Evolutionary conservation across 2,329 filamentous ascomycete genomes (phyloP).

Genomic region (Beauveria pseudobassiana): DNA sequence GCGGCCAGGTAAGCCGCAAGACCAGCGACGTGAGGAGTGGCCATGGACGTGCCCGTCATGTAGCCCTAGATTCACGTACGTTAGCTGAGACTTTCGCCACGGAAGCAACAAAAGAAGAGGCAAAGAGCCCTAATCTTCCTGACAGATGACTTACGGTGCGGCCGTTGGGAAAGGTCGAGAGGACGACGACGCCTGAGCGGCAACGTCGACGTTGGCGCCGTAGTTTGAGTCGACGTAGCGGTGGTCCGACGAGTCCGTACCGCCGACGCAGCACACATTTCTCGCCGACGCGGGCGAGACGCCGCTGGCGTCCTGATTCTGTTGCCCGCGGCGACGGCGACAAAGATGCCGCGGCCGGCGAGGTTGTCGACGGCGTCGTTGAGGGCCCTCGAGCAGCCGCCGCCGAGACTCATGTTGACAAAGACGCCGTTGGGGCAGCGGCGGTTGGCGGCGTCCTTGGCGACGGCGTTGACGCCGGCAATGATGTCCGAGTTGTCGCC

Average conservation of each 20-base stretch:
- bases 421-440: slow-evolving; percentile 33
- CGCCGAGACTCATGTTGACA: slow-evolving; percentile 45
- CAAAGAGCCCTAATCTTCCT: too few species aligned
- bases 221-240: slow-evolving; percentile 44
- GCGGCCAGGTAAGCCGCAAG: slow-evolving; percentile 15
- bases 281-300: slow-evolving; percentile 40
- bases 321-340: slow-evolving; percentile 47
- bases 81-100: neutral
- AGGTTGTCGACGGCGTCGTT: slow-evolving; percentile 77
- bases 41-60: slow-evolving; percentile 18
- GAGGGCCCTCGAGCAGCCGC: slow-evolving; percentile 62
- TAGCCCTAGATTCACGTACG: neutral
- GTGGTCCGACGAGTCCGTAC: slow-evolving; percentile 35
- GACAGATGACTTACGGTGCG: slow-evolving; percentile 19
- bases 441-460: slow-evolving; percentile 28
- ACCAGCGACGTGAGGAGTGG: slow-evolving; percentile 16
- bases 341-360: slow-evolving; percentile 49
- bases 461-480: slow-evolving; percentile 40
- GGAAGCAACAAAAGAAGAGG: neutral
- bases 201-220: slow-evolving; percentile 37
- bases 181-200: slow-evolving; percentile 39
- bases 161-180: slow-evolving; percentile 33
- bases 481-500: slow-evolving; percentile 29
- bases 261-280: slow-evolving; percentile 43
- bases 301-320: slow-evolving; percentile 34